Conservation (phyloP, 1,284 basidiomycete species). For the Hypsizygus ulmarius region DNA sequence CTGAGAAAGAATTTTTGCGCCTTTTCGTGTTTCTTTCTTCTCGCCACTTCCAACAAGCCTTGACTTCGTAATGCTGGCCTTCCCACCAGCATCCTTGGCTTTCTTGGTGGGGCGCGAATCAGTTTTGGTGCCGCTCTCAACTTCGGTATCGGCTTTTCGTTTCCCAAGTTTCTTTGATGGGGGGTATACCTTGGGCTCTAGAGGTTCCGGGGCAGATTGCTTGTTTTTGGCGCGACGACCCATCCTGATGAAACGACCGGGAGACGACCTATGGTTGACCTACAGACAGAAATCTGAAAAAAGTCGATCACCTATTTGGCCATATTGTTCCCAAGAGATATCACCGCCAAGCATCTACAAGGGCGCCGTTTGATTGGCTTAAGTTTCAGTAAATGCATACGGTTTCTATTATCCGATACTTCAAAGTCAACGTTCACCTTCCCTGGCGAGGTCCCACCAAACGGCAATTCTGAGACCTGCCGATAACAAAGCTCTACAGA, state of each 20-base stretch:
- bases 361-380: too few relatives aligned
- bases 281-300: slow-evolving; percentile 8
- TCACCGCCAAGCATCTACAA: background rate
- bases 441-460: too few relatives aligned
- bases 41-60: slow-evolving; percentile 16
- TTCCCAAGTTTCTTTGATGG: slow-evolving; percentile 65
- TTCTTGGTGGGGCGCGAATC: slow-evolving; percentile 52
- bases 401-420: too few relatives aligned
- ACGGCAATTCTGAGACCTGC: too few relatives aligned
- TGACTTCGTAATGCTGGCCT: slow-evolving; percentile 23
- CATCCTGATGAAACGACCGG: slow-evolving; percentile 47
- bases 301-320: slow-evolving; percentile 15
- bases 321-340: slow-evolving; percentile 6
- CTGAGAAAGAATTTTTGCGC: slow-evolving; percentile 16
- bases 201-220: slow-evolving; percentile 73
- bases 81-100: slow-evolving; percentile 43
- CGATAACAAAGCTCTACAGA: too few relatives aligned
- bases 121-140: slow-evolving; percentile 36
- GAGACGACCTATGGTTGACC: background rate
- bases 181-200: slow-evolving; percentile 41
- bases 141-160: slow-evolving; percentile 62
- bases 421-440: too few relatives aligned
- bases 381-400: too few relatives aligned
- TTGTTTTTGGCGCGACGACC: slow-evolving; percentile 91
- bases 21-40: slow-evolving; percentile 10